Evolutionary conservation across 2,329 filamentous ascomycete genomes (phyloP).

Genomic region (Penicillium carneum): DNA sequence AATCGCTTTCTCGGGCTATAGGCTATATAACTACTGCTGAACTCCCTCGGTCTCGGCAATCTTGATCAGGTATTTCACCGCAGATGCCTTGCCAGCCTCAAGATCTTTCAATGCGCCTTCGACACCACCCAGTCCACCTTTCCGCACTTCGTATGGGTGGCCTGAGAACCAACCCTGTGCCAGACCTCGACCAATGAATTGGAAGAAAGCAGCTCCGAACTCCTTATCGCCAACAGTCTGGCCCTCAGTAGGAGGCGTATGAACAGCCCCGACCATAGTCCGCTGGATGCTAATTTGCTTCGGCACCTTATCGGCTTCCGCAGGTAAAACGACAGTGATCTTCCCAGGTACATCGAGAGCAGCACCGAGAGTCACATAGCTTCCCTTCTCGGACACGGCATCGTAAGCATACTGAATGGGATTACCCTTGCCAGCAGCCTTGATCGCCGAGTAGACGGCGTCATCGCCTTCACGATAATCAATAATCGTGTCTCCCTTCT

Average conservation of each 20-base stretch:
- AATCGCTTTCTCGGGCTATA: neutral
- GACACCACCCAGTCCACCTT: constrained; percentile 63
- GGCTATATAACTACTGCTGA: constrained; percentile 3
- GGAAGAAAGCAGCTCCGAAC: constrained; percentile 57
- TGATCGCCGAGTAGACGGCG: constrained; percentile 58
- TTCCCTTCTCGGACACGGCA: constrained; percentile 63
- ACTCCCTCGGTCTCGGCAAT: constrained; percentile 58
- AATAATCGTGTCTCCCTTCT: constrained; percentile 64
- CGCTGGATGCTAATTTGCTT: constrained; percentile 47
- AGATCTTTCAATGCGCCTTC: constrained; percentile 62
- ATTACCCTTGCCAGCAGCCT: constrained; percentile 46
- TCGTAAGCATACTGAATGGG: constrained; percentile 63
- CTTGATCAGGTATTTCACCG: constrained; percentile 69
- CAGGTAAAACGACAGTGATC: constrained; percentile 54
- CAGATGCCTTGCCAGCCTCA: constrained; percentile 67
- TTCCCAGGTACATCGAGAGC: constrained; percentile 53
- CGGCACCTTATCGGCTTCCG: constrained; percentile 53
- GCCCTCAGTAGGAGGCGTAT: constrained; percentile 32
- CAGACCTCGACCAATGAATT: constrained; percentile 56
- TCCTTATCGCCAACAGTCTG: constrained; percentile 46
- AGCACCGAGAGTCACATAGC: constrained; percentile 54
- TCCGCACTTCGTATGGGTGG: constrained; percentile 60
- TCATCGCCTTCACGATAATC: constrained; percentile 68
- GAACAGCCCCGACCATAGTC: constrained; percentile 48
- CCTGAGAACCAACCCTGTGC: constrained; percentile 59